Evolutionary conservation across 306 rosid genomes (phyloP).

Genomic region (Ceratonia siliqua): DNA sequence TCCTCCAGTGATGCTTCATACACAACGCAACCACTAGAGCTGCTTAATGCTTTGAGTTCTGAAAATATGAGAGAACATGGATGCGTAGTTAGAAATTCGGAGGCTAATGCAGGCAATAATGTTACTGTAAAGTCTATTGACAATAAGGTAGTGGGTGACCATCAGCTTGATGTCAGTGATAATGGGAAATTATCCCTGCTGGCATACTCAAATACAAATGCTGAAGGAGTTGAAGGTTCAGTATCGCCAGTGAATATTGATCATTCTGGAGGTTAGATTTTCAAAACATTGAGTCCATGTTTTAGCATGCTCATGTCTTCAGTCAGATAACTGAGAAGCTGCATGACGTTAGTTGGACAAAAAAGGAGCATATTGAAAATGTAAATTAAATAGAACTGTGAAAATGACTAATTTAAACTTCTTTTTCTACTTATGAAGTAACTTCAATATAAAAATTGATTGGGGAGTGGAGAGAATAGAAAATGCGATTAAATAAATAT

Average conservation of each 20-base stretch:
- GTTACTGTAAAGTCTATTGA: conserved; percentile 39
- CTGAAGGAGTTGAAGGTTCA: conserved; percentile 49
- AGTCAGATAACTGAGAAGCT: conserved; percentile 30
- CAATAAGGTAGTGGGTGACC: conserved; percentile 41
- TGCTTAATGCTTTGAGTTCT: conserved; percentile 77
- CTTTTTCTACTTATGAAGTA: background rate
- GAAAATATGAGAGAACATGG: conserved; percentile 56
- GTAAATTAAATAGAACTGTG: background rate
- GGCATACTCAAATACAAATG: conserved; percentile 46
- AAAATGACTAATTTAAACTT: conserved; percentile 13
- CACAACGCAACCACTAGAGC: conserved; percentile 92
- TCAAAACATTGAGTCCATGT: background rate
- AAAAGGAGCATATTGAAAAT: background rate
- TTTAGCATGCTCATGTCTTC: conserved; percentile 29
- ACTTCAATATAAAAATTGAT: conserved; percentile 2
- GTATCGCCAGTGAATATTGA: conserved; percentile 46
- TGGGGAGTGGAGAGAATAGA: conserved; percentile 18
- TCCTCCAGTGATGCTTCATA: conserved; percentile 81
- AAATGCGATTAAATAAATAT: conserved; percentile 20
- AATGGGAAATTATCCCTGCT: conserved; percentile 46
- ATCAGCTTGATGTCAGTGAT: conserved; percentile 45
- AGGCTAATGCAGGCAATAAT: conserved; percentile 44
- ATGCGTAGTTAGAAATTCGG: conserved; percentile 47
- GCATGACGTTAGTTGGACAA: conserved; percentile 4
- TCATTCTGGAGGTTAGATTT: conserved; percentile 75